phyloP scores from a whole-genome alignment of 2,329 filamentous ascomycete species.

The Penicillium sp. region DNA sequence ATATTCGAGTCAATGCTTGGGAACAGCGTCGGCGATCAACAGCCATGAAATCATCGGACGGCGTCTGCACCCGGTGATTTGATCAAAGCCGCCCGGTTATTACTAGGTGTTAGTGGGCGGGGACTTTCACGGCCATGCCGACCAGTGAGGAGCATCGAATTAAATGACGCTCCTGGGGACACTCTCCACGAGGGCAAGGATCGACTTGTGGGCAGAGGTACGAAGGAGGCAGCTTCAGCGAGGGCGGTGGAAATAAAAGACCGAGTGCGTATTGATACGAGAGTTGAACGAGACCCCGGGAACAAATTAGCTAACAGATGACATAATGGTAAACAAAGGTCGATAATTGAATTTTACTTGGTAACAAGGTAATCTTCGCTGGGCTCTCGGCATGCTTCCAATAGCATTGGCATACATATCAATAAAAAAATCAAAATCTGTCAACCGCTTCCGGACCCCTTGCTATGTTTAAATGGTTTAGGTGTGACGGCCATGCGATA shows the following conservation, averaged over 20 bases:
- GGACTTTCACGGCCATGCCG: constrained; percentile 3
- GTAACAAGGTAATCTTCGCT: neutral
- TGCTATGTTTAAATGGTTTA: constrained; percentile 10
- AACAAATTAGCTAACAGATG: constrained; percentile 8
- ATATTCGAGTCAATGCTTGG: constrained; percentile 1
- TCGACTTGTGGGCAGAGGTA: constrained; percentile 20
- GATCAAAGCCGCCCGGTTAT: constrained; percentile 15
- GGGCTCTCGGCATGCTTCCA: constrained; percentile 6
- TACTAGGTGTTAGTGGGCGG: constrained; percentile 18
- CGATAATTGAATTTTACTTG: neutral
- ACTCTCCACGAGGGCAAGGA: constrained; percentile 21
- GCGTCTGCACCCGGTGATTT: constrained; percentile 18
- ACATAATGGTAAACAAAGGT: constrained; percentile 20
- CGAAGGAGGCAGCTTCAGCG: constrained; percentile 26
- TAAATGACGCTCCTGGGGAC: constrained; percentile 27
- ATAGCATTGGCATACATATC: constrained; percentile 18
- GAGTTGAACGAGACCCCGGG: neutral
- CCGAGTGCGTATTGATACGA: constrained; percentile 12
- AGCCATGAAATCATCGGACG: constrained; percentile 23
- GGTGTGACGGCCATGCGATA: constrained; percentile 12
- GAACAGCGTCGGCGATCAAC: constrained; percentile 12
- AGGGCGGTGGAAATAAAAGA: constrained; percentile 14
- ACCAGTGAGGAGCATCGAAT: constrained; percentile 21
- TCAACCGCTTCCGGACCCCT: constrained; percentile 25
- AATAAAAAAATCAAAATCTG: neutral